A percentile compares a stretch with the other conserved stretches of the same genome.
Conservation (phyloP, 1,284 basidiomycete genomes). For the Cutaneotrichosporon mucoides region DNA sequence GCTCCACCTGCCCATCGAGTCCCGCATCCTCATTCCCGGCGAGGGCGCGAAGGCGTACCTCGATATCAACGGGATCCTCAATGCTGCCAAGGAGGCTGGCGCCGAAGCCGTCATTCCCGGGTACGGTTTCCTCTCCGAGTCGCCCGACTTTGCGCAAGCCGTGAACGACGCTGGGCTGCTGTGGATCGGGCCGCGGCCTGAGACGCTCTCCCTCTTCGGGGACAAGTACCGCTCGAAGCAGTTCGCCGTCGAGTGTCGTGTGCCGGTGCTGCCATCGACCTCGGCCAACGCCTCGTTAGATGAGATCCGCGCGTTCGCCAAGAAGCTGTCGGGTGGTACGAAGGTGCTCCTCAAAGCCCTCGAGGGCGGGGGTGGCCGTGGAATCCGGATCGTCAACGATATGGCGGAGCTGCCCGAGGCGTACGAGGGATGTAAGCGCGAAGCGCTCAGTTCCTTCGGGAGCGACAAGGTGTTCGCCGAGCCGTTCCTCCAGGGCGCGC, state of each 20-base stretch:
- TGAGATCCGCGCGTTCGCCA: conserved; percentile 16
- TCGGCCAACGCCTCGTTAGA: conserved; percentile 9
- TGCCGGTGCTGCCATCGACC: conserved; percentile 34
- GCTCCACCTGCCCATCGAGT: not conserved
- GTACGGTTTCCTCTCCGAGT: conserved; percentile 86
- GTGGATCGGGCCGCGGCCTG: conserved; percentile 61
- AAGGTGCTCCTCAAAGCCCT: conserved; percentile 63
- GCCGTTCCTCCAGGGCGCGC: conserved; percentile 76
- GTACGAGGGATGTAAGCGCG: conserved; percentile 75
- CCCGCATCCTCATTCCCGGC: conserved; percentile 15
- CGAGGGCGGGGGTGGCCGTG: conserved; percentile 69
- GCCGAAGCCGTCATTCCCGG: conserved; percentile 50
- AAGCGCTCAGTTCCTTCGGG: conserved; percentile 77
- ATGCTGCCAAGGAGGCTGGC: conserved; percentile 6
- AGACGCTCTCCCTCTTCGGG: conserved; percentile 60
- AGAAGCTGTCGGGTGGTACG: conserved; percentile 26
- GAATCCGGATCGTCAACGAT: conserved; percentile 59
- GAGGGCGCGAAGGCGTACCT: conserved; percentile 16
- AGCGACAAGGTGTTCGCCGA: conserved; percentile 83
- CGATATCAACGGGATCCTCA: conserved; percentile 10
- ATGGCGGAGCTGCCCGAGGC: conserved; percentile 57
- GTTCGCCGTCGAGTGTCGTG: conserved; percentile 85
- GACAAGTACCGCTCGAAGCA: conserved; percentile 63
- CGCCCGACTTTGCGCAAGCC: conserved; percentile 55
- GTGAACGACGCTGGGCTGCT: conserved; percentile 56